Evolutionary conservation across 805 yeast genomes (phyloP).

Genomic region (Ogataea thermomethanolica): DNA sequence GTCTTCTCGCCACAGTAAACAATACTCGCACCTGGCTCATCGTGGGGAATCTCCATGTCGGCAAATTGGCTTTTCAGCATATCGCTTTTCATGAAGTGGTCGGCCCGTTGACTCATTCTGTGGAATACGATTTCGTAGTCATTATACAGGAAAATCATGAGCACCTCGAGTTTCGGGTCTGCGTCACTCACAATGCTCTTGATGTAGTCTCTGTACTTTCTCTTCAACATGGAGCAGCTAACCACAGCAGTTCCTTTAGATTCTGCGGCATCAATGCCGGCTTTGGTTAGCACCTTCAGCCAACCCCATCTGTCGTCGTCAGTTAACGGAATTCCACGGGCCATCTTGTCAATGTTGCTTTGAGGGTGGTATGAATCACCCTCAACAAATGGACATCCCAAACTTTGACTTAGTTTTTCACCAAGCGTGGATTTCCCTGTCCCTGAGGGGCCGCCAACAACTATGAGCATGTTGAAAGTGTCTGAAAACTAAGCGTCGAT

Average conservation of each 20-base stretch:
- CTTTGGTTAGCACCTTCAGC: slow-evolving; percentile 53
- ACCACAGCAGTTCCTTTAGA: slow-evolving; percentile 44
- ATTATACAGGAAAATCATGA: slow-evolving; percentile 67
- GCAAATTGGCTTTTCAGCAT: slow-evolving; percentile 81
- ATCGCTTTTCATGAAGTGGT: slow-evolving; percentile 83
- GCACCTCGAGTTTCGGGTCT: slow-evolving; percentile 36
- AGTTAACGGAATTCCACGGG: slow-evolving; percentile 69
- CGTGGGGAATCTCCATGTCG: slow-evolving; percentile 66
- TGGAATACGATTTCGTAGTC: slow-evolving; percentile 54
- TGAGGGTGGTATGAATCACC: slow-evolving; percentile 81
- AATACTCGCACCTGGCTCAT: slow-evolving; percentile 14
- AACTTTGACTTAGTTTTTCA: slow-evolving; percentile 40
- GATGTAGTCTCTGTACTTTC: slow-evolving; percentile 63
- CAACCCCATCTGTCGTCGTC: slow-evolving; percentile 95
- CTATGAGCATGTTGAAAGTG: slow-evolving; percentile 25
- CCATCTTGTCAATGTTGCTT: slow-evolving; percentile 77
- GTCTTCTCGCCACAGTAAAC: slow-evolving; percentile 23
- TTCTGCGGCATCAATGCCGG: slow-evolving; percentile 34
- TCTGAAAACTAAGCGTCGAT: slow-evolving; percentile 1
- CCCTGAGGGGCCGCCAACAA: slow-evolving; percentile 95
- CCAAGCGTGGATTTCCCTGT: slow-evolving; percentile 90
- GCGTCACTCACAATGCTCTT: slow-evolving; percentile 32
- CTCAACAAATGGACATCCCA: slow-evolving; percentile 63
- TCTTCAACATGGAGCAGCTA: slow-evolving; percentile 84
- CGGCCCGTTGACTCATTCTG: slow-evolving; percentile 61